Evolutionary conservation across 2,329 filamentous ascomycete genomes (phyloP).

Genomic region (Fusarium mexicanum): DNA sequence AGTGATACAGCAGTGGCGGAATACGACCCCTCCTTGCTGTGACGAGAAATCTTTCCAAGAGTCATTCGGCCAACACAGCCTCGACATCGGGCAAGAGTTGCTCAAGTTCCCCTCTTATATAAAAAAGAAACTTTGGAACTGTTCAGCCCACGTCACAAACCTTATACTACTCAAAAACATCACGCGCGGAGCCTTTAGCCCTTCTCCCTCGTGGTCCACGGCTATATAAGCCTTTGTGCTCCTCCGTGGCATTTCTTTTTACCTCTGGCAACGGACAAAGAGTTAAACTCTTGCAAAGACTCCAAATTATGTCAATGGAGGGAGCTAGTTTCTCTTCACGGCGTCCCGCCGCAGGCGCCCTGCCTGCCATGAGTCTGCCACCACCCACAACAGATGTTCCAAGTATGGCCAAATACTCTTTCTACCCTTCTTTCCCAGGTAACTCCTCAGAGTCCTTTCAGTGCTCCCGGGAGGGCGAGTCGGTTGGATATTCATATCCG

Average conservation of each 20-base stretch:
- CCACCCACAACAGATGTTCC: slow-evolving; percentile 50
- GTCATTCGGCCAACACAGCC: slow-evolving; percentile 5
- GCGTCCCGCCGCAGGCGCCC: slow-evolving; percentile 46
- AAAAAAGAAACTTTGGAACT: background rate
- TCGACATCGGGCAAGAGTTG: background rate
- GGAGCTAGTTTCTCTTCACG: slow-evolving; percentile 47
- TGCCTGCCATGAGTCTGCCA: slow-evolving; percentile 50
- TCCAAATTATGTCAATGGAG: slow-evolving; percentile 41
- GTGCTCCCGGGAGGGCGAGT: slow-evolving; percentile 36
- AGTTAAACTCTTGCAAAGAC: background rate
- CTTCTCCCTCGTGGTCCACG: background rate
- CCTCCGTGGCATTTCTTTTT: background rate
- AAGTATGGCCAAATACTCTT: slow-evolving; percentile 47
- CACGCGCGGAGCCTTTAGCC: background rate
- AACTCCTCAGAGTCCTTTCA: slow-evolving; percentile 37
- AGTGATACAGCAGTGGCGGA: slow-evolving; percentile 5
- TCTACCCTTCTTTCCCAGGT: slow-evolving; percentile 34
- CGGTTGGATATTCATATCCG: slow-evolving; percentile 36
- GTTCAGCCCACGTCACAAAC: background rate
- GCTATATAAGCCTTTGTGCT: background rate
- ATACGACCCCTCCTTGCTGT: slow-evolving; percentile 9
- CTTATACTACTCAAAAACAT: background rate
- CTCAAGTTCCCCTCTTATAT: background rate
- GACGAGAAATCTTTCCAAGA: slow-evolving; percentile 26
- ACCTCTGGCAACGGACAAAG: background rate